Evolutionary conservation across 306 rosid genomes (phyloP), one percentile per base, ranked within the genome.

Genomic region (Ormosia emarginata): DNA sequence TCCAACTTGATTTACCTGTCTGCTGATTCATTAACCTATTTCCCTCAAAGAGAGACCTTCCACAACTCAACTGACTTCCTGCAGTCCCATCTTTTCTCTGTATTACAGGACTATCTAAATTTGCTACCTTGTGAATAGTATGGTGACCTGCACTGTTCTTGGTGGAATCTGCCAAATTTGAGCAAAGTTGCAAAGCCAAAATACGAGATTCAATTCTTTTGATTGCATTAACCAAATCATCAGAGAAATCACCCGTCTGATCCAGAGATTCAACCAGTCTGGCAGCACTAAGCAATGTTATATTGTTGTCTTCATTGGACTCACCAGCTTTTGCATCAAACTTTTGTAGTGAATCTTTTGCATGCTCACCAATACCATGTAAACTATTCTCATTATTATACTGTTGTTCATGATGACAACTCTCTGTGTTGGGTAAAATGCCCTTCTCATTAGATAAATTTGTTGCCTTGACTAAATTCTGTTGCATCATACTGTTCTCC

Each of bases 171-270:
- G 1, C 43, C 64, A 67, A 59, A 49, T 71, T 77, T 5, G 88
- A 79, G 78, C 79, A 82, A 82, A 73, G 81, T 78, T 92, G 89
- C 82, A 86, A 56, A 71, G 92, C 86, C 85, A 86, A 57, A 82
- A 94, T 85, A 56, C 84, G 89, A 37, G 88, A 89, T 71, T 94
- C 97, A 40, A 92, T 85, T 84, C 86, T 83, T 59, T 84, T 75
- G 24, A 94, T 86, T 49, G 92, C 78, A 61, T 78, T 78, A 36
- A 80, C 59, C 46, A 92, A 77, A 29, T 87, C 91, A 47, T 81
- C 78, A 6, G 91, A 78, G 41, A 91, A 82, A 75, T 84, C 85
- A 57, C 43, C 81, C 7, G 58, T 77, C 71, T 84, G 85, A 15
- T 71, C 81, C 2, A 6, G 68, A 78, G 78, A 72, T 80, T 84